A percentile compares a stretch with the other conserved stretches of the same genome.
phyloP scores from a whole-genome alignment of 768 basidiomycete genomes.

The Phlegmacium glaucopus region DNA sequence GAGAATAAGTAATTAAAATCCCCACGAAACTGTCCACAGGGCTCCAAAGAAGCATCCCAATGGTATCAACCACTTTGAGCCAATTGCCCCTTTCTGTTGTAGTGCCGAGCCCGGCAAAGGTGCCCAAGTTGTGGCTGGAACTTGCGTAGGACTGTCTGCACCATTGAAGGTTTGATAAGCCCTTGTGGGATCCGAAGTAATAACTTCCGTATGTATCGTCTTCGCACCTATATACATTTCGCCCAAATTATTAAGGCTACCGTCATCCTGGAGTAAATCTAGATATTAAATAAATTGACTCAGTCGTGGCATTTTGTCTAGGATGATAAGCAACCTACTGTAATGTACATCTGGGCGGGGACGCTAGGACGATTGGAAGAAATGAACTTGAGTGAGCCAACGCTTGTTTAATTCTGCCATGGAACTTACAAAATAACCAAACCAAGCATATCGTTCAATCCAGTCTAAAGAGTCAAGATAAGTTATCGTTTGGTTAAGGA shows the following conservation, averaged over 20 bases:
- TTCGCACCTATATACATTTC: constrained; percentile 44
- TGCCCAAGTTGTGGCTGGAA: constrained; percentile 33
- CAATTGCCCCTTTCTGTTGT: constrained; percentile 8
- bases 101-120: constrained; percentile 17
- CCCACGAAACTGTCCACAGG: constrained; percentile 15
- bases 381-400: neutral
- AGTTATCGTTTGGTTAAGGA: constrained; percentile 55
- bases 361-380: constrained; percentile 39
- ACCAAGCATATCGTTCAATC: constrained; percentile 66
- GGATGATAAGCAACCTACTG: constrained; percentile 30
- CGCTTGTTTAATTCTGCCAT: neutral
- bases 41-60: constrained; percentile 10
- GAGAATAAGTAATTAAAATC: neutral
- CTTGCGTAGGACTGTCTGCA: constrained; percentile 32
- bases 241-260: constrained; percentile 42
- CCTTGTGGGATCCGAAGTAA: constrained; percentile 22
- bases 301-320: neutral
- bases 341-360: constrained; percentile 36
- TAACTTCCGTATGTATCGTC: constrained; percentile 37
- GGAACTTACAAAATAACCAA: constrained; percentile 34
- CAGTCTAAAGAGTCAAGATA: constrained; percentile 54
- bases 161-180: constrained; percentile 32
- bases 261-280: constrained; percentile 44
- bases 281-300: neutral
- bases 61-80: constrained; percentile 7